Evolutionary conservation across 306 rosid species (phyloP).

Genomic region (Prunus mume): DNA sequence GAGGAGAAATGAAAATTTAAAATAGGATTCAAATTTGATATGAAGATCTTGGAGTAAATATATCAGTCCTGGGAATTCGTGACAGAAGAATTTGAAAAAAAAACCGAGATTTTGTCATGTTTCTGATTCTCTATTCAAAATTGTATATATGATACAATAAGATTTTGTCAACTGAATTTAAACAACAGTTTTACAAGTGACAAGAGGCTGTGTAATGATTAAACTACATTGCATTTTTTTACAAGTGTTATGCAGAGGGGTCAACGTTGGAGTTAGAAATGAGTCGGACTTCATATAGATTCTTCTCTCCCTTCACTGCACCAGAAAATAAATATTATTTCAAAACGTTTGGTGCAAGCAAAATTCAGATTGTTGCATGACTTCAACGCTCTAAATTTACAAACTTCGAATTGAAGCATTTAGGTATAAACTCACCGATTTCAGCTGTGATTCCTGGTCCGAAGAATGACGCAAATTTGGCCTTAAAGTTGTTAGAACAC

Average conservation of each 20-base stretch:
- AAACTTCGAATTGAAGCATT: not conserved
- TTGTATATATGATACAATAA: conserved; percentile 22
- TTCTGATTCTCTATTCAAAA: conserved; percentile 31
- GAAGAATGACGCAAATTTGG: conserved; percentile 85
- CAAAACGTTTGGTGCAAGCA: not conserved
- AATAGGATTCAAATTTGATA: not conserved
- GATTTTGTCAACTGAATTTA: conserved; percentile 30
- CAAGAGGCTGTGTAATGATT: conserved; percentile 29
- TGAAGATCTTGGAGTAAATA: not conserved
- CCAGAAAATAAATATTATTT: conserved; percentile 10
- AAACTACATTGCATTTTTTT: conserved; percentile 20
- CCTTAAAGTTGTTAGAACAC: conserved; percentile 41
- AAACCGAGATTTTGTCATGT: not conserved
- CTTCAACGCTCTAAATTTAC: not conserved
- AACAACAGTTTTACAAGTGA: conserved; percentile 37
- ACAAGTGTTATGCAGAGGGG: conserved; percentile 39
- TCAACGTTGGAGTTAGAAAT: conserved; percentile 60
- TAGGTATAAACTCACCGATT: conserved; percentile 57
- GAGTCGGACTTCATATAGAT: conserved; percentile 75
- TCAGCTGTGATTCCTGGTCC: conserved; percentile 96
- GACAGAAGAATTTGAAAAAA: not conserved
- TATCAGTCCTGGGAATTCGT: not conserved
- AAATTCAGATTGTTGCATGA: not conserved
- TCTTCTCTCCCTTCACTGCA: conserved; percentile 69
- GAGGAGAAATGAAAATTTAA: not conserved